A percentile compares a stretch with the other conserved stretches of the same genome.
These are phyloP conservation scores for Penicillium alfredii DNA, from an alignment of 495 filamentous ascomycete genomes.

Conservation along the genomic window DNA sequence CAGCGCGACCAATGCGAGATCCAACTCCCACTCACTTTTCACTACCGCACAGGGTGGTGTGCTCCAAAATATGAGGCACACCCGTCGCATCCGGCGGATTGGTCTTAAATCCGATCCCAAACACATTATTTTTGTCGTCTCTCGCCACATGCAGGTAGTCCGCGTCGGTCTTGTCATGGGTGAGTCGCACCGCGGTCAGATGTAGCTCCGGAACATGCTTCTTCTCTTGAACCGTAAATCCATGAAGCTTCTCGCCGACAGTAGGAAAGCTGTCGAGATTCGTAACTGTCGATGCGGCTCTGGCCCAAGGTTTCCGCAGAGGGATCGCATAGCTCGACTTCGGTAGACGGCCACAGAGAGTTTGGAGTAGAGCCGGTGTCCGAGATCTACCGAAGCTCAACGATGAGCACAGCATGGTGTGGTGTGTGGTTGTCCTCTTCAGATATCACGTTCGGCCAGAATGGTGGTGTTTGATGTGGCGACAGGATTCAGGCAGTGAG, in stretches of 20 bases:
- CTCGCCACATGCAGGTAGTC: constrained; percentile 92
- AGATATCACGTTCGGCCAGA: no score
- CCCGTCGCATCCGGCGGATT: constrained; percentile 96
- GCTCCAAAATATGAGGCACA: constrained; percentile 94
- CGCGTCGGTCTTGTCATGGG: constrained; percentile 88
- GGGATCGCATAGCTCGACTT: constrained; percentile 19
- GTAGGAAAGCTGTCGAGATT: constrained; percentile 66
- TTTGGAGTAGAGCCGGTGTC: constrained; percentile 20
- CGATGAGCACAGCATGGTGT: constrained; percentile 34
- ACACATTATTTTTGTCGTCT: constrained; percentile 98
- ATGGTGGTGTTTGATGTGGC: no score
- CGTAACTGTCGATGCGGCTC: constrained; percentile 61
- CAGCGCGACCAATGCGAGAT: no score
- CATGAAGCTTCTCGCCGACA: constrained; percentile 78
- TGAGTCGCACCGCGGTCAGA: constrained; percentile 79
- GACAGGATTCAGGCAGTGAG: no score
- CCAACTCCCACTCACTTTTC: constrained; percentile 89
- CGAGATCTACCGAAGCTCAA: constrained; percentile 26
- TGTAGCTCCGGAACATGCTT: constrained; percentile 94
- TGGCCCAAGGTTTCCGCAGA: constrained; percentile 41
- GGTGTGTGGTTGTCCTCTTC: no score
- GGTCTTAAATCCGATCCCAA: constrained; percentile 97
- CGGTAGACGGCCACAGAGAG: constrained; percentile 15
- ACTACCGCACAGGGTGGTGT: constrained; percentile 95
- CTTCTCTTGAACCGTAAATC: constrained; percentile 80